These are phyloP conservation scores for Fusarium sp. DNA, from an alignment of 2,329 filamentous ascomycete genomes.

Conservation along the genomic window DNA sequence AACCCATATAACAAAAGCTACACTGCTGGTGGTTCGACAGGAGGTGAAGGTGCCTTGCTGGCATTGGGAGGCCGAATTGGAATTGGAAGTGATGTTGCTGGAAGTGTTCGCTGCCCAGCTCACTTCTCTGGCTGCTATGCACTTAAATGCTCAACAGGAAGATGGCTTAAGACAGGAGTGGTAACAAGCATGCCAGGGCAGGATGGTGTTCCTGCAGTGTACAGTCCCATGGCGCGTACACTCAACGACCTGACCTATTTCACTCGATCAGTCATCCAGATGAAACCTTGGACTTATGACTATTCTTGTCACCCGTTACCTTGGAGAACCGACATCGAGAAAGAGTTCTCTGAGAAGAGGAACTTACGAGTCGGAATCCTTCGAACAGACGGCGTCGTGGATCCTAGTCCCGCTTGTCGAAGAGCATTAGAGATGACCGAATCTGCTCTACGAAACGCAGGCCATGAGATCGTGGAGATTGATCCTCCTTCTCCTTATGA, in stretches of 20 bases:
- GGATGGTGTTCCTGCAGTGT: constrained; percentile 88
- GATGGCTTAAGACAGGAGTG: constrained; percentile 88
- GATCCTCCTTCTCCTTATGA: constrained; percentile 77
- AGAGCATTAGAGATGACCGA: constrained; percentile 79
- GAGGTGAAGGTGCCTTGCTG: constrained; percentile 83
- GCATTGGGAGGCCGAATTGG: constrained; percentile 87
- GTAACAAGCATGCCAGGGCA: constrained; percentile 91
- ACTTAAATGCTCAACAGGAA: constrained; percentile 84
- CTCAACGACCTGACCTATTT: constrained; percentile 87
- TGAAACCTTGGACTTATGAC: constrained; percentile 91
- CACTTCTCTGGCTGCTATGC: constrained; percentile 92
- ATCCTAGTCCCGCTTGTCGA: constrained; percentile 84
- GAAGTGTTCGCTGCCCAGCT: constrained; percentile 85
- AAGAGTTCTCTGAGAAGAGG: constrained; percentile 58
- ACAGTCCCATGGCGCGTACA: constrained; percentile 91
- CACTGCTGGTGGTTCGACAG: constrained; percentile 89
- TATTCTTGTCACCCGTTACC: constrained; percentile 84
- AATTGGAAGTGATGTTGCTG: constrained; percentile 90
- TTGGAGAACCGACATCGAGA: constrained; percentile 73
- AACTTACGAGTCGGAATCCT: constrained; percentile 74
- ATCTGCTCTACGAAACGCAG: constrained; percentile 72
- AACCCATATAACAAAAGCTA: constrained; percentile 89
- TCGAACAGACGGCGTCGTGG: constrained; percentile 82
- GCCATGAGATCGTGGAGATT: constrained; percentile 76
- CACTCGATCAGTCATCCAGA: constrained; percentile 77